Base-by-base conservation (phyloP, 2,329 filamentous ascomycete genomes). In the Myrmaecium sp. region DNA sequence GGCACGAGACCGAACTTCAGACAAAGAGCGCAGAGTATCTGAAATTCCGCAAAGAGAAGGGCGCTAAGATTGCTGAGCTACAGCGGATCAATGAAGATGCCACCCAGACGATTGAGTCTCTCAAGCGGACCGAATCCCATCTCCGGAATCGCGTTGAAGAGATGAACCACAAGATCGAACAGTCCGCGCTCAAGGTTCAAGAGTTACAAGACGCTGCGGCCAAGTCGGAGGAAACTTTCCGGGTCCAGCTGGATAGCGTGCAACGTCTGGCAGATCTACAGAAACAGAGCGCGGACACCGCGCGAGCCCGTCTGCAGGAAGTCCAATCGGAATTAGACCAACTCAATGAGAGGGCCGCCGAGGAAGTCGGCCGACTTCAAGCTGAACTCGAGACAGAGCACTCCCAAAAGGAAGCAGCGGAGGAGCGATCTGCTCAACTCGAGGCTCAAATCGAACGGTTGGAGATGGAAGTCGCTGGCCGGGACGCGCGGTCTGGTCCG, bases 1-100 rank as follows among this genome's bases (percentile, higher is more conserved):
- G 83, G 79, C 76, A 89, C 30, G 82, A 94, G 44, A 73, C 66
- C 21, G 89, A 98, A 51, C 66, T 95, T 13, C 86, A 92, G 58
- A 84, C 80, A 1, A 92, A 93, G 56, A 75, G 69, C 34, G 69
- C 74, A 6, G 89, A 98, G 47, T 73, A 82, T 25, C 68, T 86
- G 37, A 93, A 84, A 44, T 86, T 79, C 52, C 73, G 89, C 35
- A 95, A 93, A 47, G 89, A 98, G 47, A 95, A 94, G 62, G 80
- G 80, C 35, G 75, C 82, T 2, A 77, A 80, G 20, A 81, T 95
- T 39, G 69, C 83, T 6, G 80, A 91, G 42, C 68, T 98, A 15
- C 80, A 94, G 51, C 78, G 83, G 28, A 70, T 78, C 33, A 79
- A 86, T 38, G 86, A 95, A 39, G 89, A 98, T 38, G 71, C 77